Percentiles rank a stretch among this genome's conserved stretches.
Conservation (phyloP, 2,329 filamentous ascomycete species). For the Cladobotryum mycophilum region DNA sequence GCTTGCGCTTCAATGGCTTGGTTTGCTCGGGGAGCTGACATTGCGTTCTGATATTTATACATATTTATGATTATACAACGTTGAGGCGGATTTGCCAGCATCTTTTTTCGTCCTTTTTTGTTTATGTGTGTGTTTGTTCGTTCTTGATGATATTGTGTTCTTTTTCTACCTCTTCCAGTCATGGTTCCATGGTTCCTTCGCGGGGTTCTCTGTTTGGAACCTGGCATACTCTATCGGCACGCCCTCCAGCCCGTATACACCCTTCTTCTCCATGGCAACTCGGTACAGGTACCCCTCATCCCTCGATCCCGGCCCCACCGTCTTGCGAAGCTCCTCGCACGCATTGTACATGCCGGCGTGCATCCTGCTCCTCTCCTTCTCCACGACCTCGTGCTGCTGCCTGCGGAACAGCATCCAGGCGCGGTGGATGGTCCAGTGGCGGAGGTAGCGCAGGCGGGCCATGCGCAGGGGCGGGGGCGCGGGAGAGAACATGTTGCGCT, state of each 20-base stretch:
- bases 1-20: too few species aligned
- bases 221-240: constrained; percentile 90
- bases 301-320: constrained; percentile 49
- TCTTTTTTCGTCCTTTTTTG: too few species aligned
- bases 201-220: constrained; percentile 76
- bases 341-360: constrained; percentile 79
- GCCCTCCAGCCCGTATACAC: constrained; percentile 63
- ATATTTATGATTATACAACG: too few species aligned
- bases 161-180: constrained; percentile 64
- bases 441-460: constrained; percentile 77
- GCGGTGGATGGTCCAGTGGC: constrained; percentile 98
- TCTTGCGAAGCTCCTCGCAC: constrained; percentile 72
- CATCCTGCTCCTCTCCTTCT: constrained; percentile 68
- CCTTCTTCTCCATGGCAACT: constrained; percentile 85
- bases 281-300: constrained; percentile 72
- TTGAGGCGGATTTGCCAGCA: too few species aligned
- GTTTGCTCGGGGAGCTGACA: too few species aligned
- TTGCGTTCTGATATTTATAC: too few species aligned
- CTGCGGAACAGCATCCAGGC: constrained; percentile 80
- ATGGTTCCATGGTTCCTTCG: constrained; percentile 81
- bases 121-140: too few species aligned
- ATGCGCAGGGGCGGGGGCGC: constrained; percentile 71
- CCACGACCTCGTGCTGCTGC: constrained; percentile 56
- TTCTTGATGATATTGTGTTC: too few species aligned
- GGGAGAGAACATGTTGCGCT: constrained; percentile 43